Conservation (phyloP, 805 yeast genomes). For the Peterozyma xylosa region DNA sequence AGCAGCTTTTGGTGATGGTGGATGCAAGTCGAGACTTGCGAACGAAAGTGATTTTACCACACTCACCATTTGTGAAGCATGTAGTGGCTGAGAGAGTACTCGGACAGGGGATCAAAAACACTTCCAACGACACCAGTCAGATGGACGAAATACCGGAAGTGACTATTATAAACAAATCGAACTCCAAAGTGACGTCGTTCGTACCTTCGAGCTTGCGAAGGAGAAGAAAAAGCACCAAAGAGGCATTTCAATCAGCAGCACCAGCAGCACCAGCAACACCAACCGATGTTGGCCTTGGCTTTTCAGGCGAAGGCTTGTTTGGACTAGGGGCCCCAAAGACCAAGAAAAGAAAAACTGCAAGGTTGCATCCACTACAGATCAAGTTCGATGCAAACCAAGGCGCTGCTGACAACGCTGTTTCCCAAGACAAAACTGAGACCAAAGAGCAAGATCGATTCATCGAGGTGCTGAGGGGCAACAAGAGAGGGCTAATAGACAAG, state of each 20-base stretch:
- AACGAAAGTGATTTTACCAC: too few species aligned
- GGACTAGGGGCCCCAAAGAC: background rate
- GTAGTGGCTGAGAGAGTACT: constrained; percentile 4
- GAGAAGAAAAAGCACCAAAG: background rate
- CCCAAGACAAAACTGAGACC: background rate
- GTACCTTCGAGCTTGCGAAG: constrained; percentile 12
- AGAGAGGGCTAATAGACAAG: constrained; percentile 9
- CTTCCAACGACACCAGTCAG: constrained; percentile 15
- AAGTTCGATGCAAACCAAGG: background rate
- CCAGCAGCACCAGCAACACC: constrained; percentile 6
- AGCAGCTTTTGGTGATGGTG: too few species aligned
- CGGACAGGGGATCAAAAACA: constrained; percentile 16
- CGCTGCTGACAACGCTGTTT: background rate
- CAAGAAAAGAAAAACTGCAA: background rate
- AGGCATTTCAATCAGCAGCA: background rate
- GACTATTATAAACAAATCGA: constrained; percentile 8
- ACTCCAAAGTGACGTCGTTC: constrained; percentile 11
- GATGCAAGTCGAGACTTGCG: too few species aligned
- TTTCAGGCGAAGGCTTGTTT: background rate
- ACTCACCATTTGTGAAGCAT: too few species aligned
- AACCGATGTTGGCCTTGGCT: background rate
- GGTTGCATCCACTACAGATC: background rate
- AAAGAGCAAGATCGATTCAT: background rate
- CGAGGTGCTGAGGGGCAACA: background rate
- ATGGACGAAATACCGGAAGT: constrained; percentile 3